Percentiles rank a stretch among this genome's conserved stretches.
phyloP scores from a whole-genome alignment of 176 grass and related monocot species.

The Panicum miliaceum region DNA sequence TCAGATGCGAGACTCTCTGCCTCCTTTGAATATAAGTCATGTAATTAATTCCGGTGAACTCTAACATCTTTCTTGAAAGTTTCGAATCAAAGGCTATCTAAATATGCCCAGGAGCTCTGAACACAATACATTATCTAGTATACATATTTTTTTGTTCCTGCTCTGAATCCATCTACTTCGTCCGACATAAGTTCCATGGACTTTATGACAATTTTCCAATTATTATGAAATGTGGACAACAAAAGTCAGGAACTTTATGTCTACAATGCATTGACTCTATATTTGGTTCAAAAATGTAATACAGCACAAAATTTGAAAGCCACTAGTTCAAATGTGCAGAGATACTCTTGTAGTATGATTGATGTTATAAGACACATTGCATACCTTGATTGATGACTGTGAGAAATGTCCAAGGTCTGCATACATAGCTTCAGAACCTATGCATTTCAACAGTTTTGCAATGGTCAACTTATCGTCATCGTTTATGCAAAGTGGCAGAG shows the following conservation, averaged over 20 bases:
- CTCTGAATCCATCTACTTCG: background rate
- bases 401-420: conserved; percentile 96
- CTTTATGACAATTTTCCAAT: background rate
- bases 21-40: background rate
- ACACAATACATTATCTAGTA: background rate
- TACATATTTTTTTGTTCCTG: background rate
- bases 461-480: conserved; percentile 27
- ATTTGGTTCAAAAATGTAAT: conserved; percentile 9
- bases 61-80: background rate
- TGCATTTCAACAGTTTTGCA: conserved; percentile 30
- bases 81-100: background rate
- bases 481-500: background rate
- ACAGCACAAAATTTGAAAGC: background rate
- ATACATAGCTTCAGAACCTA: conserved; percentile 98
- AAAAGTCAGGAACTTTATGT: background rate
- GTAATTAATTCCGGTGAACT: background rate
- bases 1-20: background rate
- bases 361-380: conserved; percentile 5
- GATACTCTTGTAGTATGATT: background rate
- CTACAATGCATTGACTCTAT: background rate
- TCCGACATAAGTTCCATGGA: background rate
- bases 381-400: conserved; percentile 87
- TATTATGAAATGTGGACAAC: background rate
- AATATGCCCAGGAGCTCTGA: background rate
- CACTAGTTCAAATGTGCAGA: background rate